A percentile compares a stretch with the other conserved stretches of the same genome.
Evolutionary conservation across 2,329 filamentous ascomycete species (phyloP).

Genomic region (Fonsecaea monophora): DNA sequence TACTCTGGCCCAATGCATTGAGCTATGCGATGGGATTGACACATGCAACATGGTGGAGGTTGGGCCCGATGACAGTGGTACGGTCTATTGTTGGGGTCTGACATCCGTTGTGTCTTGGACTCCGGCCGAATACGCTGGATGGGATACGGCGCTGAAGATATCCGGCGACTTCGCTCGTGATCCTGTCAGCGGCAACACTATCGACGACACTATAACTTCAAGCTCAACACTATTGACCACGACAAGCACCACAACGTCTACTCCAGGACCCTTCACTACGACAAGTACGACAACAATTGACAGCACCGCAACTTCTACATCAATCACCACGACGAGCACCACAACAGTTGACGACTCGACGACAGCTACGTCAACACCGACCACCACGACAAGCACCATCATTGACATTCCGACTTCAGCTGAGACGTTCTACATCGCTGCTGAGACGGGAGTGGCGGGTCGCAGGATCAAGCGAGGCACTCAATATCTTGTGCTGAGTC

Average conservation of each 20-base stretch:
- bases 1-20: too few relatives aligned
- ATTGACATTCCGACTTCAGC: not conserved
- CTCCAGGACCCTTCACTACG: not conserved
- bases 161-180: too few relatives aligned
- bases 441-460: conserved; percentile 1
- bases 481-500: conserved; percentile 7
- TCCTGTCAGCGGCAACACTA: too few relatives aligned
- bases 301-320: not conserved
- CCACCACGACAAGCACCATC: not conserved
- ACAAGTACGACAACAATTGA: not conserved
- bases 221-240: not conserved
- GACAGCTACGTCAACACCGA: not conserved
- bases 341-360: not conserved
- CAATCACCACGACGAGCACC: not conserved
- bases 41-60: too few relatives aligned
- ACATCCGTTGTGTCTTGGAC: too few relatives aligned
- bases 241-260: not conserved
- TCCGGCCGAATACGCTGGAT: too few relatives aligned
- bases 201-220: not conserved
- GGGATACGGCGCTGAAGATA: too few relatives aligned
- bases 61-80: too few relatives aligned
- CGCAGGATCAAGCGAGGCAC: conserved; percentile 6
- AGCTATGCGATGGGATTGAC: too few relatives aligned
- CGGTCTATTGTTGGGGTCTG: too few relatives aligned
- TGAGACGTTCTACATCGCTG: conserved; percentile 1